phyloP scores from a whole-genome alignment of 345 rosid species.

The Heritiera fomes region DNA sequence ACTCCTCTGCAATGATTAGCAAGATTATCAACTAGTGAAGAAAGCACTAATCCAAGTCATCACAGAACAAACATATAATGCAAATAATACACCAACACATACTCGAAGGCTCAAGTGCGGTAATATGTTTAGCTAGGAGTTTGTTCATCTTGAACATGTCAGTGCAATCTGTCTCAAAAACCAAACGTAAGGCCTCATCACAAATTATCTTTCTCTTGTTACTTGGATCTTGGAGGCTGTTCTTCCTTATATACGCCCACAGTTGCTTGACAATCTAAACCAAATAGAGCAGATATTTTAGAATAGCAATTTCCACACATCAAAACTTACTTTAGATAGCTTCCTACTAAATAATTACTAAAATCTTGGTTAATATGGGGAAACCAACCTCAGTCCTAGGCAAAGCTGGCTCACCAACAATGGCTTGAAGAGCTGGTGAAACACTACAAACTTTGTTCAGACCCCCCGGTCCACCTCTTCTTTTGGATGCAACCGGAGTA shows the following conservation, averaged over 20 bases:
- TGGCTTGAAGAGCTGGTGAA: conserved; percentile 82
- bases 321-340: neutral
- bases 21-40: neutral
- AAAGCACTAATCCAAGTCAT: conserved; percentile 19
- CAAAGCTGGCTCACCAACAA: conserved; percentile 93
- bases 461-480: conserved; percentile 97
- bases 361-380: neutral
- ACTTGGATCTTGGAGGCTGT: conserved; percentile 96
- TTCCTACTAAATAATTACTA: neutral
- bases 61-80: neutral
- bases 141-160: conserved; percentile 99
- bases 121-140: conserved; percentile 88
- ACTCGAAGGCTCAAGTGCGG: conserved; percentile 83
- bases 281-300: conserved; percentile 21
- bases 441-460: conserved; percentile 94
- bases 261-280: conserved; percentile 89
- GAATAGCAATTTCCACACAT: neutral
- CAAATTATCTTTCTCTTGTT: conserved; percentile 97
- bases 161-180: conserved; percentile 95
- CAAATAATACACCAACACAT: conserved; percentile 25
- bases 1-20: conserved; percentile 57
- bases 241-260: conserved; percentile 96
- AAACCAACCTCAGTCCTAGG: conserved; percentile 85
- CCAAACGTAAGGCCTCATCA: conserved; percentile 84
- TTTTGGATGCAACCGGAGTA: conserved; percentile 68